Conservation (phyloP, 2,329 filamentous ascomycete genomes). For the Fusarium tupiense region DNA sequence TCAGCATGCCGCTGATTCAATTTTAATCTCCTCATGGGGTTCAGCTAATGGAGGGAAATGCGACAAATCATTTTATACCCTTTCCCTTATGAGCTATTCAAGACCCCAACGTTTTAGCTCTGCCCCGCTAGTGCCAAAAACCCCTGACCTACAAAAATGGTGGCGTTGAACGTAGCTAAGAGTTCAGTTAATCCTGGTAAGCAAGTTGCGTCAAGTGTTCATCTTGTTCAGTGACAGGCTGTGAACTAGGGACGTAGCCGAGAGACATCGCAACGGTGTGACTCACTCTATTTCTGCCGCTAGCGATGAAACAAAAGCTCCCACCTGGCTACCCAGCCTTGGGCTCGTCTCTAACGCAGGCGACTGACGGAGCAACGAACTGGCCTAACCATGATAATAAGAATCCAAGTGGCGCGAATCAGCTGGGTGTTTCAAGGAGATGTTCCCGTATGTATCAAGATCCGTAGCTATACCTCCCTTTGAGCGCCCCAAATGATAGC, state of each 20-base stretch:
- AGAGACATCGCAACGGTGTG: not conserved
- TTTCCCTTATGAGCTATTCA: not conserved
- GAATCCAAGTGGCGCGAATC: not conserved
- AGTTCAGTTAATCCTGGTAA: not conserved
- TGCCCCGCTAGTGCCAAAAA: not conserved
- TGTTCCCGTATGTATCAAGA: not conserved
- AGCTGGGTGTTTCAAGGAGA: rapidly evolving
- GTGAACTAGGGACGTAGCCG: not conserved
- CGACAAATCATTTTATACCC: not conserved
- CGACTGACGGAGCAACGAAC: not conserved
- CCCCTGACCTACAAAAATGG: not conserved
- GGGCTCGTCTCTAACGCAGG: not conserved
- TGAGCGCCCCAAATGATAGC: rapidly evolving
- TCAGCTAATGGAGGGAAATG: not conserved
- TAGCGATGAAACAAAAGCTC: not conserved
- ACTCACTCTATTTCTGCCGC: not conserved
- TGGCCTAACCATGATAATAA: rapidly evolving
- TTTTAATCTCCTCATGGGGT: not conserved
- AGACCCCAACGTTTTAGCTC: not conserved
- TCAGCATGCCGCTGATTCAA: not conserved
- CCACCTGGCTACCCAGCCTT: not conserved
- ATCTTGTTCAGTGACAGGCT: not conserved
- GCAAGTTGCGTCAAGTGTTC: not conserved
- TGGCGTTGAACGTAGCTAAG: not conserved
- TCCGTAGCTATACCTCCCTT: no score